Evolutionary conservation across 2,329 filamentous ascomycete genomes (phyloP), one percentile per base, ranked within the genome.

Genomic region (Alternaria novae-zelandiae): DNA sequence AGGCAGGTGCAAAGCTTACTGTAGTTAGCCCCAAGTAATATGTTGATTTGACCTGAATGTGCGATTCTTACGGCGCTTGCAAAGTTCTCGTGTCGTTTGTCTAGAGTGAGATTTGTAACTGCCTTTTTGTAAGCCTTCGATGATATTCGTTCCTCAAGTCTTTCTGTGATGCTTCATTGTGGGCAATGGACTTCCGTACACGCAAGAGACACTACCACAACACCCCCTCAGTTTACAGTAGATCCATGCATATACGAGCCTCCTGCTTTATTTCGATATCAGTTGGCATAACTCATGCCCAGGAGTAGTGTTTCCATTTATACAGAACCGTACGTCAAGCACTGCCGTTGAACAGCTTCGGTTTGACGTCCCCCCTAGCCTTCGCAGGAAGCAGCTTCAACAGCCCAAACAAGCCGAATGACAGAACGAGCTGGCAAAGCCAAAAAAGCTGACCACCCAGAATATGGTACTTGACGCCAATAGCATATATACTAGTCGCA

Each of bases 401-500:
- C 15, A 74, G 10, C 0, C 20, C 50, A 41, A 68, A 13, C 12
- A 76, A 49, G 0, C 71, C 73, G n/a, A 62, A 26, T 3, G 72
- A 70, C 6, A 78, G 28, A 4, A 69, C 32, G 4, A 86, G 70
- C 67, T 90, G 74, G 11, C 90, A 69, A n/a, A 88, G 70, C 89
- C 90, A 92, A 51, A 89, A 86, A 5, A 90, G 78, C 67, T 94
- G 88, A 0, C 92, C 91, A 43, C 84, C 77, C 0, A 91, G 71
- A 58, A 90, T 85, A 65, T 90, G 86, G 13, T 85, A 84, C 44
- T 86, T 84, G 3, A 89, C 88, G 2, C 91, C 90, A 1, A 88
- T 71, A 0, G 92, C 91, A 67, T 88, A 95, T 5, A 95, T 71
- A 54, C 85, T 90, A 0, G 90, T 86, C 46, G 91, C 89, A 0